phyloP scores from a whole-genome alignment of 352 stramenopile species.

The Salisapilia sapeloensis region DNA sequence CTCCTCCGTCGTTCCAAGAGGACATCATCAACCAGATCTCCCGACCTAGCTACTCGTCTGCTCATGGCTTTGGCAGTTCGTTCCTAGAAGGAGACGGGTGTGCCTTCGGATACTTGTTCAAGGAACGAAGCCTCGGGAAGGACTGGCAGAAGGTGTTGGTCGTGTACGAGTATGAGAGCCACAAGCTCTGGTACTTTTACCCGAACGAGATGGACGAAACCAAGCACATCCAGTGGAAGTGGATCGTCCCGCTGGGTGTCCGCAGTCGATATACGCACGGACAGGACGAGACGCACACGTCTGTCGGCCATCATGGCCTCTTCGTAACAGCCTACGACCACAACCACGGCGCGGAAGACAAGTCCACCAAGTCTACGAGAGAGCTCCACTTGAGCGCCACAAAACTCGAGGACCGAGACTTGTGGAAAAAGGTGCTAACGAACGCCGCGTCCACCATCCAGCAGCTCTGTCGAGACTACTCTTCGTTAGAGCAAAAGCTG shows the following conservation, averaged over 20 bases:
- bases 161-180: constrained; percentile 74
- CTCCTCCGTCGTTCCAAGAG: constrained; percentile 64
- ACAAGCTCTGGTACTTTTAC: constrained; percentile 84
- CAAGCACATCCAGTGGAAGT: constrained; percentile 75
- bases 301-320: constrained; percentile 66
- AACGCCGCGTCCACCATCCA: constrained; percentile 42
- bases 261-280: constrained; percentile 64
- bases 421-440: constrained; percentile 59
- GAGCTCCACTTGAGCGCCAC: constrained; percentile 76
- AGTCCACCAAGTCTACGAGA: constrained; percentile 12
- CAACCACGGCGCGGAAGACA: constrained; percentile 15
- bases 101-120: constrained; percentile 74
- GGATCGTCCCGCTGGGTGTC: constrained; percentile 66
- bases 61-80: constrained; percentile 72
- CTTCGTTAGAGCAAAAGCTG: constrained; percentile 31
- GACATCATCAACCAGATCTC: constrained; percentile 80
- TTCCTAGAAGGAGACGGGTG: constrained; percentile 72
- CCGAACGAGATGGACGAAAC: constrained; percentile 68
- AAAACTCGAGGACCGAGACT: constrained; percentile 66
- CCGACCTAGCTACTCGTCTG: constrained; percentile 65
- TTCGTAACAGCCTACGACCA: constrained; percentile 71
- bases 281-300: constrained; percentile 70
- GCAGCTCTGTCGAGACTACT: constrained; percentile 49
- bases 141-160: constrained; percentile 76
- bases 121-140: constrained; percentile 29